Evolutionary conservation across 495 filamentous ascomycete species (phyloP), one percentile per base, ranked within the genome.

Genomic region (Aspergillus homomorphus): DNA sequence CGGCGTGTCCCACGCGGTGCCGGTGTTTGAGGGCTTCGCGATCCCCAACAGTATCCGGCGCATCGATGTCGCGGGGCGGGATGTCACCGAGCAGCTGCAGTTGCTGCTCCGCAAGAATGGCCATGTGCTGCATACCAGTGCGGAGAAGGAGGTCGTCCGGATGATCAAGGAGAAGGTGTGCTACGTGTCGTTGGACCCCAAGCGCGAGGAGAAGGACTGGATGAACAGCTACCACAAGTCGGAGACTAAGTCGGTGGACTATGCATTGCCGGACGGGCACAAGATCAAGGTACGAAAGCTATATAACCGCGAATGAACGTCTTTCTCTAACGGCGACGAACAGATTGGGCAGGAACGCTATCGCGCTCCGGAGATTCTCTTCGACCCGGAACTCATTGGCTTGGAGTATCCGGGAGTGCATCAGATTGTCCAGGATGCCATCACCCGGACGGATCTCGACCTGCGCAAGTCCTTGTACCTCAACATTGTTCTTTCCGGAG

Each of bases 341-440:
- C 58, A 92, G 88, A 82, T 94, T 67, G 92, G 92, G 57, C 79
- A 89, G 60, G 94, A 98, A 75, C 87, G 94, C 10, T 98, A 96
- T 82, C 86, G 92, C 57, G 94, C 94, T 16, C 92, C 94, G 15
- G 94, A 99, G 73, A 96, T 98, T 62, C 86, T 99, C 19, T 99
- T 99, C 78, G 90, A 98, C 66, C 94, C 94, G 12, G 95, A 96
- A 66, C 84, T 98, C 57, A 96, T 98, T 63, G 94, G 94, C 8
- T 87, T 96, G 51, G 94, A 99, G 77, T 99, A 96, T 72, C 92
- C 92, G 3, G 94, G 94, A 53, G 87, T 99, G 60, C 94, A 98
- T 69, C 92, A 98, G 73, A 96, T 98, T 57, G 92, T 98, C 3
- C 91, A 96, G 54, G 95, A 98, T 69, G 85, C 94, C 24, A 98